Conservation (phyloP, 306 rosid genomes). For the Morella rubra region DNA sequence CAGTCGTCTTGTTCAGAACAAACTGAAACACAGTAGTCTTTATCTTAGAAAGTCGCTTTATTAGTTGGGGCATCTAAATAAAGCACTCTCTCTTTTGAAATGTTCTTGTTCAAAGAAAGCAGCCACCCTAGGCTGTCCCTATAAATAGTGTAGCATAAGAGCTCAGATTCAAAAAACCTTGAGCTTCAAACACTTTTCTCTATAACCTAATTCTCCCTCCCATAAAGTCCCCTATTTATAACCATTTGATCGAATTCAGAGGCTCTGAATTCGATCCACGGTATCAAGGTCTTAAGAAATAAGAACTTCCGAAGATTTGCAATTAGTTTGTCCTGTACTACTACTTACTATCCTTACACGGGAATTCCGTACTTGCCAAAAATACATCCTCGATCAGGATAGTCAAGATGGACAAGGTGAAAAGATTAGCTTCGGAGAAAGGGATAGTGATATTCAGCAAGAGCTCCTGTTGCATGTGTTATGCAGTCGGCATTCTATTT, state of each 20-base stretch:
- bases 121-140: slow-evolving; percentile 43
- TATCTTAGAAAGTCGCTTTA: slow-evolving; percentile 38
- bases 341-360: neutral
- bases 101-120: slow-evolving; percentile 41
- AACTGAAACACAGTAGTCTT: slow-evolving; percentile 31
- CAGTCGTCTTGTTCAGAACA: slow-evolving; percentile 18
- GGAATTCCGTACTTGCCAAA: slow-evolving; percentile 24
- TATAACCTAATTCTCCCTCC: slow-evolving; percentile 35
- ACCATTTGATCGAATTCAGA: slow-evolving; percentile 57
- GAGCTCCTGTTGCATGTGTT: slow-evolving; percentile 89
- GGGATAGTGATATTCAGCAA: slow-evolving; percentile 94
- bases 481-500: slow-evolving; percentile 76
- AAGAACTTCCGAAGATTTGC: neutral
- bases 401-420: slow-evolving; percentile 78
- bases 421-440: slow-evolving; percentile 68
- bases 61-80: slow-evolving; percentile 57
- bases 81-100: slow-evolving; percentile 54
- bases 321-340: neutral
- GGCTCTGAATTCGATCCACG: slow-evolving; percentile 47
- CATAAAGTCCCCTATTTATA: slow-evolving; percentile 32
- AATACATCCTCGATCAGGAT: slow-evolving; percentile 24
- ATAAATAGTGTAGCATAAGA: slow-evolving; percentile 73
- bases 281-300: slow-evolving; percentile 39
- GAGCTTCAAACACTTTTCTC: slow-evolving; percentile 41
- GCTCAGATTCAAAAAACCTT: slow-evolving; percentile 51